Evolutionary conservation across 1,284 basidiomycete genomes (phyloP).

Genomic region (Papiliotrema flavescens): DNA sequence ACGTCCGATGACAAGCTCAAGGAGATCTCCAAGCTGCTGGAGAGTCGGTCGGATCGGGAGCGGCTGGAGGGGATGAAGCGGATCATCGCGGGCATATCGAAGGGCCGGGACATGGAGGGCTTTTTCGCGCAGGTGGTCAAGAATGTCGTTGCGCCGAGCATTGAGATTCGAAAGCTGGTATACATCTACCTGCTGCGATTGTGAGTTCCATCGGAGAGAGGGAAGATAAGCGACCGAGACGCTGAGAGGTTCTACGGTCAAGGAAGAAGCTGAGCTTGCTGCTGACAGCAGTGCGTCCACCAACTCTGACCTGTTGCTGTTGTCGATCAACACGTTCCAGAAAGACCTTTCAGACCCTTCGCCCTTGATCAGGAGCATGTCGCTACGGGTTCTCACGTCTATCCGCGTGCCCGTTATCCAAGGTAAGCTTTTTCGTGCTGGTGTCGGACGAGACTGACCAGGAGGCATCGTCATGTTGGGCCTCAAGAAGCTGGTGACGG

Average conservation of each 20-base stretch:
- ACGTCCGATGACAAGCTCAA: slow-evolving; percentile 47
- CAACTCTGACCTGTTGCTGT: slow-evolving; percentile 88
- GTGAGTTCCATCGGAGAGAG: slow-evolving; percentile 24
- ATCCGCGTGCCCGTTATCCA: slow-evolving; percentile 81
- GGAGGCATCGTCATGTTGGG: slow-evolving; percentile 73
- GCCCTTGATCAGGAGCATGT: slow-evolving; percentile 91
- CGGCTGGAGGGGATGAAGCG: slow-evolving; percentile 91
- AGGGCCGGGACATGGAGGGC: slow-evolving; percentile 82
- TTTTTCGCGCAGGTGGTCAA: slow-evolving; percentile 94
- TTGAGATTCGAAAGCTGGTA: slow-evolving; percentile 94
- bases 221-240: no score
- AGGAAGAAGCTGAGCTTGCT: no score
- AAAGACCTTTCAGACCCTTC: slow-evolving; percentile 89
- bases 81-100: slow-evolving; percentile 88
- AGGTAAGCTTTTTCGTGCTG: slow-evolving; percentile 49
- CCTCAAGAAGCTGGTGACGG: slow-evolving; percentile 84
- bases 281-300: slow-evolving; percentile 62
- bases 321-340: slow-evolving; percentile 99
- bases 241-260: no score
- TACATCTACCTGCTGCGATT: slow-evolving; percentile 96
- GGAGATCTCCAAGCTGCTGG: slow-evolving; percentile 75
- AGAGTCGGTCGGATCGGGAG: slow-evolving; percentile 78
- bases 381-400: slow-evolving; percentile 85
- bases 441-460: not conserved
- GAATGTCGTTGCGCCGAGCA: slow-evolving; percentile 81